Base-by-base conservation (phyloP, 2,329 filamentous ascomycete species). In the Xylariaceae sp. region DNA sequence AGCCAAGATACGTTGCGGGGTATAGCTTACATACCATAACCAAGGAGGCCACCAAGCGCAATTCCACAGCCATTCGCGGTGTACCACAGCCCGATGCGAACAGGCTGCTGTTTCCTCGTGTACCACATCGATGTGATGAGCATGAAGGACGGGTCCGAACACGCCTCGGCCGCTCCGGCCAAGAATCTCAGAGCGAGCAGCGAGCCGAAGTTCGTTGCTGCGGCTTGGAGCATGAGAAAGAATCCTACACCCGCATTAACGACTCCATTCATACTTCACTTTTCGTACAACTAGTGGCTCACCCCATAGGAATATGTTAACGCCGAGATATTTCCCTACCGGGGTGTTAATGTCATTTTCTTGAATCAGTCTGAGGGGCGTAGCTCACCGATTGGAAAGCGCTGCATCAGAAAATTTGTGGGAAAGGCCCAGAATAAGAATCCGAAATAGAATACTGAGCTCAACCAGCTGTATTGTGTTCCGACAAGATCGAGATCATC, bases 51-150 rank as follows among this genome's bases (percentile, higher is more conserved):
- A 42, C 78, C 78, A 0, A 80, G 68, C 1, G 78, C 76, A 33
- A 79, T 77, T 1, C 76, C 77, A n/a, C 78, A 58, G 0, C 77
- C 78, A 48, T 80, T 80, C 3, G 76, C 76, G 0, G 73, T 72
- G 55, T 77, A 81, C 77, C 77, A 81, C 0, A 78, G 58, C 2
- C 77, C 76, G 44, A 81, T 76, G 2, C 79, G 70, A 1, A 79
- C 68, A 0, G 80, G 78, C 49, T 83, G 80, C 53, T 83, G 75
- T 7, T 71, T 69, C 18, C 78, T 68, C 7, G 77, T 81, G 55
- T 82, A 81, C 58, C 78, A 84, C 77, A 81, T 81, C 3, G 72
- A 73, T 0, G 78, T 82, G 36, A 83, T 78, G 11, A 83, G 63
- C 69, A 82, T 78, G 51, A 82, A 77, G 0, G 71, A 73, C 0